Evolutionary conservation across 2,329 filamentous ascomycete species (phyloP), one percentile per base, ranked within the genome.

Genomic region (Fusarium sp.): DNA sequence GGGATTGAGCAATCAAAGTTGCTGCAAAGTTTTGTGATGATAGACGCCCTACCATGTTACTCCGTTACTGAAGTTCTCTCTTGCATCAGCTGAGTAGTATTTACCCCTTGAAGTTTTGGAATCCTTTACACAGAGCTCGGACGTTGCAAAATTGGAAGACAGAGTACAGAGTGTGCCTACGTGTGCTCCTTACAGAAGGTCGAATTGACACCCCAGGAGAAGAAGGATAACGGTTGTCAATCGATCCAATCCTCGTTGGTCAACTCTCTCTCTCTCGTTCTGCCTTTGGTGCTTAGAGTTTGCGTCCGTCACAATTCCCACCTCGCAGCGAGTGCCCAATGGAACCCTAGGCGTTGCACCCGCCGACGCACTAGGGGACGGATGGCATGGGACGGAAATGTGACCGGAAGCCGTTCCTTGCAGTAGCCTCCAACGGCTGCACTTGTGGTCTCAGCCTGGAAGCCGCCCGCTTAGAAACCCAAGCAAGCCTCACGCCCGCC

Each of bases 361-460:
- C 54, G 62, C 52, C 22, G 29, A 34, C 61, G 59, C 69, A 67
- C 67, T 73, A 75, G 64, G 57, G 64, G 57, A 62, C 62, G 59
- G 66, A 74, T 67, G 73, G 57, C 60, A 77, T 45, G 66, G 69
- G 61, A 62, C 57, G 65, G 59, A 66, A 77, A 69, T 70, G 61
- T 68, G 66, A 71, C 67, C 67, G 72, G 56, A 68, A 34, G 37
- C 56, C 38, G 62, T 71, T 68, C 74, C 72, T 76, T 72, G 69
- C 73, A 78, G 67, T 71, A 77, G 64, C 69, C 58, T 76, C 37
- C 72, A 78, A 71, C 70, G 73, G 65, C 47, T 66, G 67, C 64
- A 31, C 42, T 64, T 35, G 27, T 34, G 58, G 64, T 73, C 68
- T 75, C 66, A 76, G 59, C 58, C 63, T 63, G 62, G 52, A 66